Evolutionary conservation across 192 early-diverging fungal genomes (phyloP).

Genomic region (Mortierella claussenii): DNA sequence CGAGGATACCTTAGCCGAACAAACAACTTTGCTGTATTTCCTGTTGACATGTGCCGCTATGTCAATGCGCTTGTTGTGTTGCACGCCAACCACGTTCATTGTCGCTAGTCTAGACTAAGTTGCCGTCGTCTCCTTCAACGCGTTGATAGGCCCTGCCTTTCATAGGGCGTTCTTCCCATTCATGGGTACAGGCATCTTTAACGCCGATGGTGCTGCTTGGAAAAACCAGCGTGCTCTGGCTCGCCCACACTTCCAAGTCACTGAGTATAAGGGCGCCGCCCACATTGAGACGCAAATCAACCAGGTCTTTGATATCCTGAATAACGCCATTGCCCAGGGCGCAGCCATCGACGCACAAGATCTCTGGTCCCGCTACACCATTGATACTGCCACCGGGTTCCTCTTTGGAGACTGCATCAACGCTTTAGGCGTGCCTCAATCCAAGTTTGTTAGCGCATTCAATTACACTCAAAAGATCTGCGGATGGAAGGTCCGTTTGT

Average conservation of each 20-base stretch:
- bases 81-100: too few species aligned
- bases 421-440: conserved; percentile 28
- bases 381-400: conserved; percentile 37
- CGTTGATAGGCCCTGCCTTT: conserved; percentile 39
- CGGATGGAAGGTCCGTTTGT: conserved; percentile 36
- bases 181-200: conserved; percentile 53
- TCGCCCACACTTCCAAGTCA: conserved; percentile 49
- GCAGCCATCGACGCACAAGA: conserved; percentile 28
- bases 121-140: too few species aligned
- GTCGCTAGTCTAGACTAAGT: too few species aligned
- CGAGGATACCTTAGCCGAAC: too few species aligned
- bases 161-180: conserved; percentile 44
- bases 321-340: conserved; percentile 6
- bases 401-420: conserved; percentile 48
- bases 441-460: conserved; percentile 35
- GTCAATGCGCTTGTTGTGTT: too few species aligned
- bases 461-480: conserved; percentile 45
- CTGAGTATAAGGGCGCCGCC: conserved; percentile 47
- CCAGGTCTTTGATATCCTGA: conserved; percentile 40
- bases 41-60: too few species aligned
- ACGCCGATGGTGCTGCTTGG: conserved; percentile 44
- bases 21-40: too few species aligned
- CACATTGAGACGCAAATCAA: conserved; percentile 51
- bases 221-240: conserved; percentile 50
- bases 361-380: conserved; percentile 48